Percentiles rank a stretch among this genome's conserved stretches.
These are phyloP conservation scores for Neonectria hederae DNA, from an alignment of 2,329 filamentous ascomycete species.

Conservation along the genomic window DNA sequence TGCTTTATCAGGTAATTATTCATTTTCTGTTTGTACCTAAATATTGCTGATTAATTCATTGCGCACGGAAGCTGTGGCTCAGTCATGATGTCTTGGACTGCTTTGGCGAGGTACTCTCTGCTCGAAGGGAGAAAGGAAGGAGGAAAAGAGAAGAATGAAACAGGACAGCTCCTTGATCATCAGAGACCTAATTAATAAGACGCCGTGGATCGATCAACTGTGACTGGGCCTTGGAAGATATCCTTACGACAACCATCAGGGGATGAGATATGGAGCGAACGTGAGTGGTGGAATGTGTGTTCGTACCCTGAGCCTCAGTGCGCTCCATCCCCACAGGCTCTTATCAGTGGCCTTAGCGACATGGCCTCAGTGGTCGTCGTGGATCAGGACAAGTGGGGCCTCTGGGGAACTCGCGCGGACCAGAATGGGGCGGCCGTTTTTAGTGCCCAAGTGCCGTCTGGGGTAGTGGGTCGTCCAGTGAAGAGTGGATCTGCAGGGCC, in stretches of 20 bases:
- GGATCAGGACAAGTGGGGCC: neutral
- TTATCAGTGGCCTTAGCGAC: neutral
- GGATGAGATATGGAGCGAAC: neutral
- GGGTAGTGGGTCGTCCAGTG: constrained; percentile 7
- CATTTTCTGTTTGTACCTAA: neutral
- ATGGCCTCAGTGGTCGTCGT: neutral
- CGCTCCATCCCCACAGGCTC: neutral
- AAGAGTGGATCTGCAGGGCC: constrained; percentile 1
- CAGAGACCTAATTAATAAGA: neutral
- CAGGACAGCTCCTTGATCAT: neutral
- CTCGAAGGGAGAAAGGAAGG: neutral
- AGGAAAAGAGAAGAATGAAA: neutral
- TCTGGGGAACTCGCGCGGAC: neutral
- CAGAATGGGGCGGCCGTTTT: constrained; percentile 2
- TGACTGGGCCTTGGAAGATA: no score
- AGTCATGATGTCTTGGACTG: neutral
- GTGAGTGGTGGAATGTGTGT: neutral
- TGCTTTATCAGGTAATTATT: neutral
- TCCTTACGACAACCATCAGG: neutral
- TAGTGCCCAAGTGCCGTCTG: constrained; percentile 7
- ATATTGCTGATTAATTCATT: neutral
- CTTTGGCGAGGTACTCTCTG: neutral
- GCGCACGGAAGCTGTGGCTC: neutral
- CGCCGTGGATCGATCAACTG: neutral
- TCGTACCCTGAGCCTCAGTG: neutral